Percentiles rank a stretch among this genome's conserved stretches.
Evolutionary conservation across 2,329 filamentous ascomycete species (phyloP).

Genomic region (Monosporascus sp.): DNA sequence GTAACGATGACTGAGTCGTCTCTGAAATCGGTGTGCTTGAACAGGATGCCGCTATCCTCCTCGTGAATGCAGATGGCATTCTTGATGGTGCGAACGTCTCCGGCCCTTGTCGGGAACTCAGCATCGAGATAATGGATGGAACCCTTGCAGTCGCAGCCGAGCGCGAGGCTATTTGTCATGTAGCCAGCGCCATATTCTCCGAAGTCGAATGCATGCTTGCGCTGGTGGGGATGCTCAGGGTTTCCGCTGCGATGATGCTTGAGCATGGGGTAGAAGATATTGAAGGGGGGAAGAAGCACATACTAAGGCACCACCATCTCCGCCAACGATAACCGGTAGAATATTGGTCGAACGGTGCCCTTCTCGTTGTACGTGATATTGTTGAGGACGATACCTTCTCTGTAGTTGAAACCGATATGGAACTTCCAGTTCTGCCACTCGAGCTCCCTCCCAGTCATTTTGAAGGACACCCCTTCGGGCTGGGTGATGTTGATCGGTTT

Average conservation of each 20-base stretch:
- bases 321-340: slow-evolving; percentile 82
- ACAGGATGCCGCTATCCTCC: slow-evolving; percentile 84
- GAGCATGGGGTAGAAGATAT: background rate
- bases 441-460: slow-evolving; percentile 65
- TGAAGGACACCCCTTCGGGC: slow-evolving; percentile 84
- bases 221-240: slow-evolving; percentile 72
- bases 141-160: slow-evolving; percentile 84
- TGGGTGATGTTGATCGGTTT: slow-evolving; percentile 87
- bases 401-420: slow-evolving; percentile 92
- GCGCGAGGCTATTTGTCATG: slow-evolving; percentile 71
- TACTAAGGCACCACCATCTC: slow-evolving; percentile 91
- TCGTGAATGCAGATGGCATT: slow-evolving; percentile 96
- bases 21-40: slow-evolving; percentile 92
- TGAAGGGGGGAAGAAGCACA: slow-evolving; percentile 10
- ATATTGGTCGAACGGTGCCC: slow-evolving; percentile 68
- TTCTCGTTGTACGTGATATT: slow-evolving; percentile 89
- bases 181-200: slow-evolving; percentile 79
- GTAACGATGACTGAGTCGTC: slow-evolving; percentile 85
- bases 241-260: slow-evolving; percentile 46
- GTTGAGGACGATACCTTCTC: slow-evolving; percentile 83
- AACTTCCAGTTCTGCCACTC: slow-evolving; percentile 93
- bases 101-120: slow-evolving; percentile 72
- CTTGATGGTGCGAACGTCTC: slow-evolving; percentile 75
- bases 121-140: slow-evolving; percentile 89
- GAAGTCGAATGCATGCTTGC: slow-evolving; percentile 77